Percentiles rank a stretch among this genome's conserved stretches.
phyloP scores from a whole-genome alignment of 2,329 filamentous ascomycete genomes.

The Phaeophleospora eucalypticola region DNA sequence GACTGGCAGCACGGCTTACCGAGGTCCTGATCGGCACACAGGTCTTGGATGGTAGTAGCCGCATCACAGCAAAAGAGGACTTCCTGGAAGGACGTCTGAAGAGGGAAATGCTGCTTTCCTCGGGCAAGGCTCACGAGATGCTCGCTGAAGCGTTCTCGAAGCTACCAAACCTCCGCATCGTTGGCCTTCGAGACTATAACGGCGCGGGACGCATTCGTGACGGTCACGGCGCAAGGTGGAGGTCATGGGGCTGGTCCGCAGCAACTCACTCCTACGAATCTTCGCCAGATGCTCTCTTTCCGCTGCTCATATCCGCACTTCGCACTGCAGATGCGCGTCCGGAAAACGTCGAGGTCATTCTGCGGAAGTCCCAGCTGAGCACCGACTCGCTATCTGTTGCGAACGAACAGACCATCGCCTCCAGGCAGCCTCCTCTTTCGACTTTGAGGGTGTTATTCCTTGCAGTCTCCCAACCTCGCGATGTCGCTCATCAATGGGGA shows the following conservation, averaged over 20 bases:
- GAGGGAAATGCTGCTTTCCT: constrained; percentile 29
- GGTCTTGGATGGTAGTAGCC: constrained; percentile 5
- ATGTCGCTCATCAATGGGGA: neutral
- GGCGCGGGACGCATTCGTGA: constrained; percentile 51
- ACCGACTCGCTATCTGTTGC: constrained; percentile 3
- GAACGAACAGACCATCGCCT: neutral
- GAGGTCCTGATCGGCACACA: constrained; percentile 50
- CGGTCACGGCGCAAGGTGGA: constrained; percentile 42
- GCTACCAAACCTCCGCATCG: constrained; percentile 51
- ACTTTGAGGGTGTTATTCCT: neutral
- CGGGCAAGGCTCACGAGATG: constrained; percentile 51
- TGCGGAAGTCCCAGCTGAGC: constrained; percentile 12
- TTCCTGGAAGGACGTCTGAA: constrained; percentile 10
- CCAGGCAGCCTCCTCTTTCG: neutral
- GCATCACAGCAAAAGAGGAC: constrained; percentile 12
- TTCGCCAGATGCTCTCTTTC: constrained; percentile 9
- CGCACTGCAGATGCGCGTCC: constrained; percentile 14
- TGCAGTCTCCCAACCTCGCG: neutral
- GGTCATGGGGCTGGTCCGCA: constrained; percentile 48
- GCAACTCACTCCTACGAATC: neutral
- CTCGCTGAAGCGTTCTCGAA: constrained; percentile 54
- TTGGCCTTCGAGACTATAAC: constrained; percentile 59
- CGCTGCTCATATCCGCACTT: constrained; percentile 22
- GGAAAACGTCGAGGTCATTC: constrained; percentile 24
- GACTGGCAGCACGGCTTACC: constrained; percentile 39